These are phyloP conservation scores for Aspergillus persii DNA, from an alignment of 2,329 filamentous ascomycete genomes.

Conservation along the genomic window DNA sequence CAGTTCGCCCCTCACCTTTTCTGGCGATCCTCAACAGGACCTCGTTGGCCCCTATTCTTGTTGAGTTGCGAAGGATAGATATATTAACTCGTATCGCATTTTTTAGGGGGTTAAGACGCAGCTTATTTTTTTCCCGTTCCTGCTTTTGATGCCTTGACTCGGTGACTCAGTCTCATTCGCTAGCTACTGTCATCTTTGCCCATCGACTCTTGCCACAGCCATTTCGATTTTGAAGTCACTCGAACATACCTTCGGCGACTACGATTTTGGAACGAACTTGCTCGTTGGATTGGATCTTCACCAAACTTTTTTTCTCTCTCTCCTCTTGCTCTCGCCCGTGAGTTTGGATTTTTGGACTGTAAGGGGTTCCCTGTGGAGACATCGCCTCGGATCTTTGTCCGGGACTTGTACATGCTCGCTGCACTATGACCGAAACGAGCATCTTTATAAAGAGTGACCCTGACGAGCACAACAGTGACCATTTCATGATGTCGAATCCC, in stretches of 20 bases:
- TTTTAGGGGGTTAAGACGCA: background rate
- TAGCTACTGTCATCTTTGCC: background rate
- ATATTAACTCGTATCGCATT: background rate
- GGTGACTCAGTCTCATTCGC: background rate
- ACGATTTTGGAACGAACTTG: background rate
- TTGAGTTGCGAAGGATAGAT: background rate
- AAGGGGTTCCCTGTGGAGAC: slow-evolving; percentile 18
- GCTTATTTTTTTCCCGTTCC: background rate
- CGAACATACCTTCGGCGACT: background rate
- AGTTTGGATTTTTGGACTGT: slow-evolving; percentile 15
- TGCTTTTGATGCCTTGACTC: background rate
- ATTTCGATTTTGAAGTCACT: background rate
- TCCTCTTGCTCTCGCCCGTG: background rate
- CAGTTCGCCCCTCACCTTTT: background rate
- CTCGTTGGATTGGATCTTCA: background rate
- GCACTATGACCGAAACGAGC: slow-evolving; percentile 54
- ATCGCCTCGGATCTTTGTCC: slow-evolving; percentile 5
- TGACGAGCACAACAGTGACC: slow-evolving; percentile 60
- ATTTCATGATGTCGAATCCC: slow-evolving; percentile 50
- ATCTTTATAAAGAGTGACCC: slow-evolving; percentile 68
- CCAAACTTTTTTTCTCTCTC: background rate
- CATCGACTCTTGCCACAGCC: background rate
- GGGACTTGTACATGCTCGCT: slow-evolving; percentile 15
- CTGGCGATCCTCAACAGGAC: background rate
- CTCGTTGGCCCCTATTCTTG: background rate